phyloP scores from a whole-genome alignment of 2,329 filamentous ascomycete species.

The Exophiala sp. region DNA sequence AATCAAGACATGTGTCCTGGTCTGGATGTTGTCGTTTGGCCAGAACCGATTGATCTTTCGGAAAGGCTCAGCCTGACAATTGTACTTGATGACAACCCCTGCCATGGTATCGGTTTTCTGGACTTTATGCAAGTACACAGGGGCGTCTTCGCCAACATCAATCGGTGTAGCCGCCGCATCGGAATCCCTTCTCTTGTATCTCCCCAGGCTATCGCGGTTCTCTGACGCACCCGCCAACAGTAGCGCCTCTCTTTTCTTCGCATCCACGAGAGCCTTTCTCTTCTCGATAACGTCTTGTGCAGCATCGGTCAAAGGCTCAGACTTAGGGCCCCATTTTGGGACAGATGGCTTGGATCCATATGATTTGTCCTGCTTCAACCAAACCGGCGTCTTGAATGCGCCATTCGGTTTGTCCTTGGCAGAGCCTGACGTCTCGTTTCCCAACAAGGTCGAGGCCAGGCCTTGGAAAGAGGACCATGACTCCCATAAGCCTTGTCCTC shows the following conservation, averaged over 20 bases:
- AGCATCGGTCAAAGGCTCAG: not conserved
- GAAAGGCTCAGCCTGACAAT: constrained; percentile 77
- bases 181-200: constrained; percentile 47
- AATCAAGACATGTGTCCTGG: constrained; percentile 73
- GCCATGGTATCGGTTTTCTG: constrained; percentile 81
- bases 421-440: constrained; percentile 36
- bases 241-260: constrained; percentile 46
- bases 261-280: constrained; percentile 44
- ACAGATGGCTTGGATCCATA: constrained; percentile 27
- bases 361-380: constrained; percentile 31
- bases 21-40: constrained; percentile 88
- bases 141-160: constrained; percentile 60
- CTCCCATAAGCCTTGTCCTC: constrained; percentile 35
- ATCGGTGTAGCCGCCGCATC: constrained; percentile 34
- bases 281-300: constrained; percentile 41
- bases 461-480: constrained; percentile 49
- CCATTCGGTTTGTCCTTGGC: constrained; percentile 28
- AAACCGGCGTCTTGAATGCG: constrained; percentile 18
- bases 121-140: constrained; percentile 89
- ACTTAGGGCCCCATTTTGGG: constrained; percentile 42
- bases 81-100: constrained; percentile 84
- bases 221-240: constrained; percentile 42
- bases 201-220: constrained; percentile 34
- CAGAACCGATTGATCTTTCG: constrained; percentile 89
- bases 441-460: constrained; percentile 47